phyloP scores from a whole-genome alignment of 2,329 filamentous ascomycete species.

The Stagonosporopsis cucurbitacearum region DNA sequence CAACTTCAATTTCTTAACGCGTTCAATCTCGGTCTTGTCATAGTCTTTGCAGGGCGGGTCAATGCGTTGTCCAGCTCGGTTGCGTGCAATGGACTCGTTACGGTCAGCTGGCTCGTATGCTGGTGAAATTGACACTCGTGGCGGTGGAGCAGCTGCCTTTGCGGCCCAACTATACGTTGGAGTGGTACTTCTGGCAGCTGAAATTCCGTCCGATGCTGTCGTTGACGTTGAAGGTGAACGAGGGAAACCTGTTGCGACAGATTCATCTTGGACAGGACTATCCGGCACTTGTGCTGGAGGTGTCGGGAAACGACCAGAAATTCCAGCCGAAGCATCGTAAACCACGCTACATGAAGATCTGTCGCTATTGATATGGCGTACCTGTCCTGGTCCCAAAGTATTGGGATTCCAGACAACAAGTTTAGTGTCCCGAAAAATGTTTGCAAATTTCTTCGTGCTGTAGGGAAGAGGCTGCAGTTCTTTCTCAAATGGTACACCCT shows the following conservation, averaged over 20 bases:
- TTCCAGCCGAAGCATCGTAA: slow-evolving; percentile 31
- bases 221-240: slow-evolving; percentile 42
- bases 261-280: slow-evolving; percentile 24
- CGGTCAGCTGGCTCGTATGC: slow-evolving; percentile 35
- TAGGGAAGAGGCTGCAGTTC: slow-evolving; percentile 60
- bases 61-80: slow-evolving; percentile 65
- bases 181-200: slow-evolving; percentile 16
- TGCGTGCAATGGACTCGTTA: slow-evolving; percentile 58
- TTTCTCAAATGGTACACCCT: slow-evolving; percentile 63
- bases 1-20: slow-evolving; percentile 67
- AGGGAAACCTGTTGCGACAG: slow-evolving; percentile 18
- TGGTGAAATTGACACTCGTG: slow-evolving; percentile 29
- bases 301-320: slow-evolving; percentile 38
- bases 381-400: slow-evolving; percentile 1
- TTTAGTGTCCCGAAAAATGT: slow-evolving; percentile 62
- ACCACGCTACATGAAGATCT: slow-evolving; percentile 15
- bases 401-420: slow-evolving; percentile 34
- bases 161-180: slow-evolving; percentile 40
- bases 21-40: slow-evolving; percentile 63
- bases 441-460: slow-evolving; percentile 57
- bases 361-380: slow-evolving; percentile 1
- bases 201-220: slow-evolving; percentile 30
- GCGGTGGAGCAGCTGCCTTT: slow-evolving; percentile 45
- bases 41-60: slow-evolving; percentile 59
- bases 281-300: slow-evolving; percentile 23